Evolutionary conservation across 768 basidiomycete genomes (phyloP), one percentile per base, ranked within the genome.

Genomic region (Crucibulum laeve): DNA sequence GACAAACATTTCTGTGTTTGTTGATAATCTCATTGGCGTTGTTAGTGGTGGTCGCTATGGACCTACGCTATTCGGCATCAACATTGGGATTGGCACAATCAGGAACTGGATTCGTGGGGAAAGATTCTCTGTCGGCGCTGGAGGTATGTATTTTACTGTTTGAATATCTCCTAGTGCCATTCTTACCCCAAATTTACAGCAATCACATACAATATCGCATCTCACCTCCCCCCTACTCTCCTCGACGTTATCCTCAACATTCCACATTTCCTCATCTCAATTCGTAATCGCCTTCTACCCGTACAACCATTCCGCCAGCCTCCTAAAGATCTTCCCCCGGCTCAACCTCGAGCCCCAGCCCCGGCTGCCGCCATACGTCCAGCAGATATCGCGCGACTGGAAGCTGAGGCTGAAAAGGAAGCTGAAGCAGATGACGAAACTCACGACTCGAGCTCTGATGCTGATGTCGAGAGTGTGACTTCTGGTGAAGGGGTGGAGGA

Each of bases 41-140:
- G 82, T 85, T 30, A 76, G 78, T 46, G 72, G 68, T 24, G 84
- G 84, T 13, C 68, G 69, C 51, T 63, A 59, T 52, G 69, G 70
- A 1, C 62, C 64, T 13, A 69, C 65, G 14, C 2, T 71, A 6
- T 68, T 73, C 43, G 74, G 71, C 4, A 42, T 78, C 37, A 70
- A 71, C 17, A 52, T 80, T 25, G 62, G 65, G 10, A 44, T 80
- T 5, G 78, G 80, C 1, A 66, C 68, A 33, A 24, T 79, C 19
- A 67, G 68, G 44, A 74, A 80, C 49, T 80, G 79, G 73, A 53
- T 84, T 21, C 71, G 76, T 24, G 87, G 88, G 2, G 77, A 87
- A 42, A 63, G 86, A 26, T 77, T 87, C 54, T 75, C 80, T 15
- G 65, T 91, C 43, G 90, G 90, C 45, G 83, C 90, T 40, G 90